These are phyloP conservation scores for Ophiostoma sp. DNA, from an alignment of 2,329 filamentous ascomycete species.

Conservation along the genomic window DNA sequence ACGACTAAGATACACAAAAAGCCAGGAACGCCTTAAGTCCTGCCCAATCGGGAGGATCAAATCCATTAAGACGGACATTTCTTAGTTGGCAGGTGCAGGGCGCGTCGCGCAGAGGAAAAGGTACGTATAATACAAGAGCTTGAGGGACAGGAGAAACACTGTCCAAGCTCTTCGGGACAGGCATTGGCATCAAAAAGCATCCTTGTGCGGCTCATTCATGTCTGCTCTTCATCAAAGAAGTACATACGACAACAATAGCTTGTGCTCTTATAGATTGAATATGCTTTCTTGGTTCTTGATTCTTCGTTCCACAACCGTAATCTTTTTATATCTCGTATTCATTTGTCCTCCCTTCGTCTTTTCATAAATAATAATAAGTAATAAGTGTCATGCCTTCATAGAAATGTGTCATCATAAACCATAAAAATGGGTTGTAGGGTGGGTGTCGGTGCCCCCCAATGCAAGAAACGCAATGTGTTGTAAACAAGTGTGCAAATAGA, in stretches of 20 bases:
- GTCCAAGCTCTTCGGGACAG: not conserved
- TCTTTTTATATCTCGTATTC: not conserved
- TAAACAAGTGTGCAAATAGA: not conserved
- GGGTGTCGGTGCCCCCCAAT: not conserved
- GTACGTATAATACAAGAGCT: not conserved
- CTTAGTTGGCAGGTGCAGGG: not conserved
- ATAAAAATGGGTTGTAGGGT: not conserved
- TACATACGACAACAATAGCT: not conserved
- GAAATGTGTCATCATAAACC: slow-evolving; percentile 19
- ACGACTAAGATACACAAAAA: not conserved
- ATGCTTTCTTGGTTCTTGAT: not conserved
- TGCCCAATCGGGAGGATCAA: not conserved
- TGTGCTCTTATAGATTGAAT: not conserved
- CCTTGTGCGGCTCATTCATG: not conserved
- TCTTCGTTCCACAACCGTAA: not conserved
- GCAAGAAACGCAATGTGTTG: not conserved
- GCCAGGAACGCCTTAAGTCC: not conserved
- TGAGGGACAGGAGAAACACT: not conserved
- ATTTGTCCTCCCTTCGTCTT: not conserved
- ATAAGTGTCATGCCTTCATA: slow-evolving; percentile 9
- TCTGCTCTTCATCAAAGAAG: not conserved
- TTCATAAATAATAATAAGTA: slow-evolving; percentile 13
- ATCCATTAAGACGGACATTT: not conserved
- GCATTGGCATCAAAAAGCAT: not conserved
- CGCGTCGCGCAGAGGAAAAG: not conserved